Base-by-base conservation (phyloP, 305 asterid species). In the Withania somnifera region DNA sequence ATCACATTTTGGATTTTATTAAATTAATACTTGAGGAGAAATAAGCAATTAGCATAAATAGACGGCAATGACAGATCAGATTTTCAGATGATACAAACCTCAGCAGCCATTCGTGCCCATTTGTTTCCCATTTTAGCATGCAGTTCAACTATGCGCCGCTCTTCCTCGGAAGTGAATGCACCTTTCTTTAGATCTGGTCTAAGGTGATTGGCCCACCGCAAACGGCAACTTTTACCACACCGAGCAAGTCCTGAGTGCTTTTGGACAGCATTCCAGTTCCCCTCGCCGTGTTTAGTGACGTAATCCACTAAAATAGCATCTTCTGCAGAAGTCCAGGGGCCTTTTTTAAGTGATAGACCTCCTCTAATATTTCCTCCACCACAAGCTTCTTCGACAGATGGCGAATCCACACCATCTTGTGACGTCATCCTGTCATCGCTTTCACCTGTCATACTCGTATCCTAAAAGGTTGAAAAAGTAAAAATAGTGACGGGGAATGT, bases 51-150 rank as follows among this genome's bases (percentile, higher is more conserved):
- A 9, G 80, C 63, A 28, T 40, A 75, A 15, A 28, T 50, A 75
- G 30, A 75, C 6, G 1, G 11, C 45, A 75, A 75, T 15, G 26
- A n/a, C 42, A 50, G 10, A 75, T 30, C 80, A 45, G 78, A 63
- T 63, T 64, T 40, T 52, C 56, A 24, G 73, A 73, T 36, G 83
- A 61, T 81, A 81, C 84, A 26, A 82, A 92, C 97, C 94, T 93
- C 94, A 84, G 94, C 89, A 52, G 95, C 98, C 97, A 93, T 93
- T 83, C 91, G 88, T 17, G 98, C 94, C 98, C 98, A 93, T 86
- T 92, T 93, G 87, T 93, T 93, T 73, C 97, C 97, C 90, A 91
- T 86, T 87, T 88, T 87, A 81, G 94, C 91, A 82, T 93, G 98
- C 69, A 93, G 90, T 85, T 91, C 90, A 67, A 91, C 84, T 78